phyloP scores from a whole-genome alignment of 192 early-diverging fungal genomes.

The Ambispora gerdemannii region DNA sequence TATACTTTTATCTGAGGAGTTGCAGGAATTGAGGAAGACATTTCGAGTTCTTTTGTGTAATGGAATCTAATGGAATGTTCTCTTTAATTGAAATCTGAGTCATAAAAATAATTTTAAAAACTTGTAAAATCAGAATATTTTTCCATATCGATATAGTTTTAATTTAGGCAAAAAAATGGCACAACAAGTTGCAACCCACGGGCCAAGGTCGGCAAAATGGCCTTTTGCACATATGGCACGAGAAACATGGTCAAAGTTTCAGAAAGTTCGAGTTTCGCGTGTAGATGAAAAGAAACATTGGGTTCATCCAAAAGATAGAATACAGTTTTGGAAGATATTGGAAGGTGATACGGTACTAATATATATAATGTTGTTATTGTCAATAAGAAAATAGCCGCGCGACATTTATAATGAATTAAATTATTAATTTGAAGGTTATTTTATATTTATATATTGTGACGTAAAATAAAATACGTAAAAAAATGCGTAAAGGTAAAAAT shows the following conservation, averaged over 20 bases:
- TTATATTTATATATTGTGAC: not conserved
- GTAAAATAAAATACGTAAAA: not conserved
- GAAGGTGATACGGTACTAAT: conserved; percentile 17
- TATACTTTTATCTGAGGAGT: conserved; percentile 20
- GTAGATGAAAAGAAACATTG: not conserved
- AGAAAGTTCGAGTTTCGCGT: not conserved
- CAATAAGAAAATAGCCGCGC: not conserved
- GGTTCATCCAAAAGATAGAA: conserved; percentile 28
- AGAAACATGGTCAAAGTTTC: conserved; percentile 25
- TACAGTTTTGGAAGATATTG: conserved; percentile 20
- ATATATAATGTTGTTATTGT: not conserved
- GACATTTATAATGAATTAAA: not conserved
- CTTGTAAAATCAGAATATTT: no score
- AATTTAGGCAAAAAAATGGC: no score
- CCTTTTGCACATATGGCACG: conserved; percentile 19
- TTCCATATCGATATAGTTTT: no score
- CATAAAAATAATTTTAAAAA: no score
- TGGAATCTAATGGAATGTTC: no score
- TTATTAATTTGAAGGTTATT: not conserved
- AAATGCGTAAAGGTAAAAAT: conserved; percentile 14
- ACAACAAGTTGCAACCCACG: no score
- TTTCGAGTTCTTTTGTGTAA: no score
- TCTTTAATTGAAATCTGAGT: no score
- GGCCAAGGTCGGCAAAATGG: conserved; percentile 1
- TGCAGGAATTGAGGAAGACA: no score